Conservation (phyloP, 164 flowering plant species). For the Vitis rotundifolia region DNA sequence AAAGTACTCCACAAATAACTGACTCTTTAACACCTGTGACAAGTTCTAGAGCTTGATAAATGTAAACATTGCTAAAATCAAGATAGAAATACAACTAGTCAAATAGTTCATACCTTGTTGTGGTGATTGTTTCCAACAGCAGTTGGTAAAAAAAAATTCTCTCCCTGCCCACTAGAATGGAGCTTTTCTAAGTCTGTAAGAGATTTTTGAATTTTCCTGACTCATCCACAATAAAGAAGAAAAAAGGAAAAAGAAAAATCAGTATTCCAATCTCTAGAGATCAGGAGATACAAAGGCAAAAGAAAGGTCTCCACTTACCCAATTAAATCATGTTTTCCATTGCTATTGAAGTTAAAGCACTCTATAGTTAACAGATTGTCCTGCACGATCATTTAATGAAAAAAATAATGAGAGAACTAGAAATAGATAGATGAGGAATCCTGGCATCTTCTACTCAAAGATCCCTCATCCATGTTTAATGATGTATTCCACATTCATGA, state of each 20-base stretch:
- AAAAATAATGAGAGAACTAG: slow-evolving; percentile 10
- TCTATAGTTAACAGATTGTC: slow-evolving; percentile 61
- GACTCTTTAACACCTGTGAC: slow-evolving; percentile 61
- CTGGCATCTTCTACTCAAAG: background rate
- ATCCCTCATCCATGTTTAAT: background rate
- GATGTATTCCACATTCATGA: background rate
- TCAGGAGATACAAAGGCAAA: background rate
- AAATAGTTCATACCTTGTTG: slow-evolving; percentile 54
- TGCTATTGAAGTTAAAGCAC: slow-evolving; percentile 71
- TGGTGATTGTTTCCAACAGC: slow-evolving; percentile 44
- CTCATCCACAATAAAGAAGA: slow-evolving; percentile 2
- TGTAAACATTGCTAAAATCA: background rate
- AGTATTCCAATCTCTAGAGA: background rate
- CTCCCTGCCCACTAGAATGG: slow-evolving; percentile 48
- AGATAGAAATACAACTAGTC: background rate
- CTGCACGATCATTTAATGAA: slow-evolving; percentile 33
- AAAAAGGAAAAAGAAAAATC: slow-evolving; percentile 13
- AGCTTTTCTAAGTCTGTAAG: slow-evolving; percentile 68
- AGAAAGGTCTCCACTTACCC: slow-evolving; percentile 45
- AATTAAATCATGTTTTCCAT: slow-evolving; percentile 67
- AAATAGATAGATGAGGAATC: background rate
- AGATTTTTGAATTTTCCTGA: slow-evolving; percentile 71
- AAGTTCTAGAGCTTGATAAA: slow-evolving; percentile 3
- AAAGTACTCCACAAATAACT: slow-evolving; percentile 65
- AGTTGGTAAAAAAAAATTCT: slow-evolving; percentile 51